Evolutionary conservation across 192 early-diverging fungal species (phyloP).

Genomic region (Lunasporangiospora selenospora): DNA sequence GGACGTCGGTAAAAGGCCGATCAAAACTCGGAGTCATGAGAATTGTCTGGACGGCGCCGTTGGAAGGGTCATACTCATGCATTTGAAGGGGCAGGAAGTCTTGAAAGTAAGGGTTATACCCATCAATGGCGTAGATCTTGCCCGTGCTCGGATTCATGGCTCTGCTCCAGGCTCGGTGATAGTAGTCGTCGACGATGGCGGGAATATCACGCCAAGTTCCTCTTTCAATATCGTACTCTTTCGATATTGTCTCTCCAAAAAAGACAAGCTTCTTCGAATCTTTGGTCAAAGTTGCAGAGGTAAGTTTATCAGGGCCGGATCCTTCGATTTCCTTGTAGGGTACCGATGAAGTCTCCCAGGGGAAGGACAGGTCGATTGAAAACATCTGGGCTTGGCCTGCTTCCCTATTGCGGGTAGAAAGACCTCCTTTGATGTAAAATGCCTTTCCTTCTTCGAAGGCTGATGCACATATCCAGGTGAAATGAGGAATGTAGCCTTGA

Average conservation of each 20-base stretch:
- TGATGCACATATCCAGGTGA: not conserved
- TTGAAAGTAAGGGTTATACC: too few relatives aligned
- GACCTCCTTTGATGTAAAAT: not conserved
- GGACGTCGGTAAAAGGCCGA: not conserved
- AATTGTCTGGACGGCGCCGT: too few relatives aligned
- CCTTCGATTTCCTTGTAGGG: not conserved
- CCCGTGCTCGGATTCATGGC: too few relatives aligned
- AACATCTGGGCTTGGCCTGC: not conserved
- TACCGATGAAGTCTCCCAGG: not conserved
- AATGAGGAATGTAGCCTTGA: not conserved
- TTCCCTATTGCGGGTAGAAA: not conserved
- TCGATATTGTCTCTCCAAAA: not conserved
- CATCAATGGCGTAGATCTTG: too few relatives aligned
- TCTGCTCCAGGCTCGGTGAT: not conserved
- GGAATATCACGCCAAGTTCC: slow-evolving; percentile 1
- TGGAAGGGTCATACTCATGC: too few relatives aligned
- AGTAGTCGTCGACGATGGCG: too few relatives aligned
- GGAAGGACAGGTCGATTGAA: not conserved
- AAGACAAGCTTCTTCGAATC: slow-evolving; percentile 5
- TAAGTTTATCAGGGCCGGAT: not conserved
- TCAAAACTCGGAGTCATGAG: too few relatives aligned
- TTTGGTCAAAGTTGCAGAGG: not conserved
- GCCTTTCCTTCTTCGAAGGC: slow-evolving; percentile 3
- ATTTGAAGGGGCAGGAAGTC: too few relatives aligned
- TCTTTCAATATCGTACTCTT: not conserved